phyloP scores from a whole-genome alignment of 345 rosid genomes.

The Aegle marmelos region DNA sequence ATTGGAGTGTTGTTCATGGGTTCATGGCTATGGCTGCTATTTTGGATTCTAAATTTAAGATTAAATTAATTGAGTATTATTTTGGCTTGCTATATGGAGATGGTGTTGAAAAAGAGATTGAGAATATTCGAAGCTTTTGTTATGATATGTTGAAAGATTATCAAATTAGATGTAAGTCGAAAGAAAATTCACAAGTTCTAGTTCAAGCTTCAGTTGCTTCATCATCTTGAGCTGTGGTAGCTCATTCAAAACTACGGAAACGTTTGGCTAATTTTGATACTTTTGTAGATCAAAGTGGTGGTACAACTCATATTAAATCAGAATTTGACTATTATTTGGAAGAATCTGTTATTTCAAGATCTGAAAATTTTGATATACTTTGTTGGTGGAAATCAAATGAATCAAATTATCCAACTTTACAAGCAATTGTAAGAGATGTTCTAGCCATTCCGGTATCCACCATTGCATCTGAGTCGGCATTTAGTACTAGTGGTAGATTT shows the following conservation, averaged over 20 bases:
- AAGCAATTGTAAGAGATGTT: no score
- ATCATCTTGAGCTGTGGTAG: neutral
- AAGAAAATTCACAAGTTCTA: neutral
- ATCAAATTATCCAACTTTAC: neutral
- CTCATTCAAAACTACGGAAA: neutral
- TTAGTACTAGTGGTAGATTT: no score
- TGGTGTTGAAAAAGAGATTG: no score
- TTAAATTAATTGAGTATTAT: neutral
- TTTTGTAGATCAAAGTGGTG: neutral
- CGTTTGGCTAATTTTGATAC: neutral
- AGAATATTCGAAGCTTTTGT: neutral
- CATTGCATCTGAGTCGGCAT: no score
- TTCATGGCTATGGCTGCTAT: neutral
- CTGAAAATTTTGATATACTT: neutral
- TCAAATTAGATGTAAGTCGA: neutral
- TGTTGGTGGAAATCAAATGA: neutral
- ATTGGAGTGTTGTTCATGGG: slow-evolving; percentile 1
- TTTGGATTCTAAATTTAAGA: slow-evolving; percentile 1
- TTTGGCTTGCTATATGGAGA: neutral
- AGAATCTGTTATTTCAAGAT: neutral
- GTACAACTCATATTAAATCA: neutral
- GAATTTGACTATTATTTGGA: neutral
- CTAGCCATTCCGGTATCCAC: no score
- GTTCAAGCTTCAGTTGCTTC: neutral
- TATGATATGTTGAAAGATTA: neutral